Evolutionary conservation across 2,329 filamentous ascomycete species (phyloP), one percentile per base, ranked within the genome.

Genomic region (Mollisiaceae sp.): DNA sequence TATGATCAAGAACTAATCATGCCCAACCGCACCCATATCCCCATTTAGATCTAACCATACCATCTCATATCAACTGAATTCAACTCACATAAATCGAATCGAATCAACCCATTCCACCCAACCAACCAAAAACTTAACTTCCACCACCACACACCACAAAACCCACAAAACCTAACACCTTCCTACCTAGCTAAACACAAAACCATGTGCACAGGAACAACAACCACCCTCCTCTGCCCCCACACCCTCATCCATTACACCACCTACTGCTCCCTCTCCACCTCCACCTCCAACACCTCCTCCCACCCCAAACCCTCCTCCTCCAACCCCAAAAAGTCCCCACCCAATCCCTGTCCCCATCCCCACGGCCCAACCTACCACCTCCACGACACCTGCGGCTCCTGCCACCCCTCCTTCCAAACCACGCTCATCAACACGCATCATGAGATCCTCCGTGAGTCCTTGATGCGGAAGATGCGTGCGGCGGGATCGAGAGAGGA

Each of bases 211-310:
- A 54, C 50, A 54, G 50, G 50, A 6, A 32, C 22, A 32, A 54
- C 24, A 14, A 54, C 50, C 15, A 54, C 50, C 27, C 50, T 54
- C 6, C 18, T 27, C 22, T 54, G 50, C 27, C 50, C 22, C 5
- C 50, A 54, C 27, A 54, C 50, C 50, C 50, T 54, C 22, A 35
- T 54, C 22, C 50, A 54, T 14, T 54, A 54, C 27, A 54, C 50
- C 11, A 18, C 50, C 27, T 54, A 32, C 22, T 54, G 50, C 50
- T 32, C 9, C 47, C 11, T 22, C 20, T 1, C n/a, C n/a, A n/a
- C n/a, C n/a, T n/a, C n/a, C n/a, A n/a, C 45, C 8, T 50, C 22
- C 45, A 5, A 15, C 6, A 6, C 6, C 45, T 27, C 47, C 12
- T 52, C 47, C 24, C 3, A 27, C 5, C 8, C 47, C 22, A 6